These are phyloP conservation scores for Emergomyces pasteurianus DNA, from an alignment of 2,329 filamentous ascomycete genomes.

Conservation along the genomic window DNA sequence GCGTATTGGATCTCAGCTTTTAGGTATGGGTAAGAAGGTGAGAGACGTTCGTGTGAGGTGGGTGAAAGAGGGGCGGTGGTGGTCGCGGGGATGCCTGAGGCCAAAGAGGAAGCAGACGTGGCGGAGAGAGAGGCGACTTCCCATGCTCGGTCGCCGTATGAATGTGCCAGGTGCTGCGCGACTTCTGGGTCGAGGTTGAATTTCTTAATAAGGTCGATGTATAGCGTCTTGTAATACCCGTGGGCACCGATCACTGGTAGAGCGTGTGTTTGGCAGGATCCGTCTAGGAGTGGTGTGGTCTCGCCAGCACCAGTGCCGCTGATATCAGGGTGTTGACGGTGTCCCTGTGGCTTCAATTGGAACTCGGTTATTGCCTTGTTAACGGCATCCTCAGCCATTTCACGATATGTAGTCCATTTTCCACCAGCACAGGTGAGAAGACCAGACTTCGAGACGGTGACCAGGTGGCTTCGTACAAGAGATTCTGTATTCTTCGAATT, in stretches of 20 bases:
- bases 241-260: conserved; percentile 61
- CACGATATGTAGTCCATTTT: conserved; percentile 71
- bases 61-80: conserved; percentile 61
- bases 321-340: conserved; percentile 47
- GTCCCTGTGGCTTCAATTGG: conserved; percentile 42
- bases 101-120: conserved; percentile 55
- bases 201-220: conserved; percentile 75
- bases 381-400: conserved; percentile 69
- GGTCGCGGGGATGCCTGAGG: conserved; percentile 44
- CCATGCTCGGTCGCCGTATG: conserved; percentile 76
- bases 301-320: conserved; percentile 55
- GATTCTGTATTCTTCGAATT: conserved; percentile 65
- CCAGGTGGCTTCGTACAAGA: conserved; percentile 62
- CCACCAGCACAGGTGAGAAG: conserved; percentile 63
- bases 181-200: conserved; percentile 72
- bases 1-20: conserved; percentile 73
- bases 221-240: conserved; percentile 65
- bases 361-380: conserved; percentile 58
- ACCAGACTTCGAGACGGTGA: conserved; percentile 58
- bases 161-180: conserved; percentile 63
- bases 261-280: conserved; percentile 59
- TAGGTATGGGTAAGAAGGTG: conserved; percentile 63
- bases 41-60: conserved; percentile 62
- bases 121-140: conserved; percentile 59
- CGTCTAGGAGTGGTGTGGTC: conserved; percentile 52